A percentile compares a stretch with the other conserved stretches of the same genome.
phyloP scores from a whole-genome alignment of 441 rosid genomes.

The Daphne laureola region DNA sequence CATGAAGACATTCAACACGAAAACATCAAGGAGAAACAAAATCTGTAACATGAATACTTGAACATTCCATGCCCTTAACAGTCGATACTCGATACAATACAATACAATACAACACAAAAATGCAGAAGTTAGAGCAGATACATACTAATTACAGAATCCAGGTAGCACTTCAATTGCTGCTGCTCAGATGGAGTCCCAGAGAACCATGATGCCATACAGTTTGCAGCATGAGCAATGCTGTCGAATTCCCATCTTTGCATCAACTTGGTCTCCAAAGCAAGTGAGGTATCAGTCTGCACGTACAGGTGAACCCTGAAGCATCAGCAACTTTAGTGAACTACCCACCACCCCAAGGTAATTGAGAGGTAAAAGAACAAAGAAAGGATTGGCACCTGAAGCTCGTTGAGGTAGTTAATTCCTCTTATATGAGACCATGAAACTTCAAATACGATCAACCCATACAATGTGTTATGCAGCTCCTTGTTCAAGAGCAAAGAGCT shows the following conservation, averaged over 20 bases:
- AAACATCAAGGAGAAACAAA: too few relatives aligned
- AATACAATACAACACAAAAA: background rate
- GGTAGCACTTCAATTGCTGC: conserved; percentile 41
- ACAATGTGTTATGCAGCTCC: conserved; percentile 66
- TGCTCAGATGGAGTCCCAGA: conserved; percentile 52
- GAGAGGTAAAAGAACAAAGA: conserved; percentile 3
- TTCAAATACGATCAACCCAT: conserved; percentile 92
- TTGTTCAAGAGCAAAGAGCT: conserved; percentile 51
- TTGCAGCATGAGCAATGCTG: conserved; percentile 69
- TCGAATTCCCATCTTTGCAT: conserved; percentile 99
- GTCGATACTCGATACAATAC: too few relatives aligned
- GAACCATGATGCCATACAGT: conserved; percentile 67
- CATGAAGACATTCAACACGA: too few relatives aligned
- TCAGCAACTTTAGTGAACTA: background rate
- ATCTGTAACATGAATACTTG: too few relatives aligned
- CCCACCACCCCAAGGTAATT: conserved; percentile 1
- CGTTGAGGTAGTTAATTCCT: conserved; percentile 82
- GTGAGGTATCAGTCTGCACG: conserved; percentile 78
- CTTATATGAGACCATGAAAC: conserved; percentile 73
- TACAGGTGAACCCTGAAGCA: conserved; percentile 19
- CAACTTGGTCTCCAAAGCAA: conserved; percentile 78
- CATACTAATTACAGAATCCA: conserved; percentile 56
- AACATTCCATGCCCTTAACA: too few relatives aligned
- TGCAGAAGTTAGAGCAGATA: conserved; percentile 8
- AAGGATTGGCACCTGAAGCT: conserved; percentile 70